A percentile compares a stretch with the other conserved stretches of the same genome.
phyloP scores from a whole-genome alignment of 2,329 filamentous ascomycete species.

The Talaromyces sp. region DNA sequence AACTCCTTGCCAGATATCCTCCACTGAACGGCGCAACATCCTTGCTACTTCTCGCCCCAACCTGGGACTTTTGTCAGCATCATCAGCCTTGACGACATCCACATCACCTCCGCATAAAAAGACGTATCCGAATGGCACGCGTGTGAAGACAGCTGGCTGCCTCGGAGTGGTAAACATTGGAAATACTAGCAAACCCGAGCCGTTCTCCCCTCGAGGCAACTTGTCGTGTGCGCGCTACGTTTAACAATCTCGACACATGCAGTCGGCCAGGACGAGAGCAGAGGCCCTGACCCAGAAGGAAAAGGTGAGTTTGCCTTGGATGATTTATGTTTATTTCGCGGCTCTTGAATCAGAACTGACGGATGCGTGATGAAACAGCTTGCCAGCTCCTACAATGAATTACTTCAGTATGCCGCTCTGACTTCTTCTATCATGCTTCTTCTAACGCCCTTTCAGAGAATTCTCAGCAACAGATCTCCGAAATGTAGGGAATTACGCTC shows the following conservation, averaged over 20 bases:
- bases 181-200: not conserved
- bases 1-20: not conserved
- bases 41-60: not conserved
- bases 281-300: slow-evolving; percentile 56
- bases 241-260: slow-evolving; percentile 36
- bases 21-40: not conserved
- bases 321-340: not conserved
- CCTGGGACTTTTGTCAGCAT: not conserved
- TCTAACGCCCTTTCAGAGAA: slow-evolving; percentile 56
- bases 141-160: not conserved
- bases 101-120: not conserved
- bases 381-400: slow-evolving; percentile 91
- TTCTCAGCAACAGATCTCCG: slow-evolving; percentile 88
- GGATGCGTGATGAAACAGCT: slow-evolving; percentile 54
- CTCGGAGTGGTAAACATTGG: not conserved
- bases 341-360: slow-evolving; percentile 13
- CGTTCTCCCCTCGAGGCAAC: not conserved
- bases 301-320: slow-evolving; percentile 39
- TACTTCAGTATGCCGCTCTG: slow-evolving; percentile 69
- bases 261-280: slow-evolving; percentile 37
- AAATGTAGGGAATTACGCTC: slow-evolving; percentile 88
- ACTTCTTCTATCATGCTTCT: slow-evolving; percentile 2
- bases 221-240: not conserved
- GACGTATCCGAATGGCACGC: not conserved
- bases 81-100: not conserved